Conservation (phyloP, 2,329 filamentous ascomycete genomes). For the Seiridium cupressi region DNA sequence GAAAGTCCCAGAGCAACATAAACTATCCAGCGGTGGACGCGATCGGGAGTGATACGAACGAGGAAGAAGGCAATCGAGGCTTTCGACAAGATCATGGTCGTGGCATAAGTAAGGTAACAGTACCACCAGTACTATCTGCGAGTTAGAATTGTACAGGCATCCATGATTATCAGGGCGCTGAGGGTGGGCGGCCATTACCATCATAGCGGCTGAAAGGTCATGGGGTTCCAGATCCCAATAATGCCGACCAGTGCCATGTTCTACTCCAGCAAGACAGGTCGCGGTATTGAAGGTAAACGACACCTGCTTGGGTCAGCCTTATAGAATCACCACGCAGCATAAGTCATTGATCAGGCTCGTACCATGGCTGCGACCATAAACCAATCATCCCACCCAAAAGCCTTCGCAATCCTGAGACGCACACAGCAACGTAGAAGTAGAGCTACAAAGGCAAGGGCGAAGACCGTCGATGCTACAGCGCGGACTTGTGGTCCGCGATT, state of each 20-base stretch:
- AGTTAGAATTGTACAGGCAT: background rate
- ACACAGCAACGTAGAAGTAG: background rate
- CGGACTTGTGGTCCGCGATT: background rate
- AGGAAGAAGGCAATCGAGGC: conserved; percentile 20
- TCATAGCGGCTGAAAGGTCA: background rate
- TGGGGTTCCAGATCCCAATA: background rate
- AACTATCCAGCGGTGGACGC: conserved; percentile 16
- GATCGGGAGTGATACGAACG: conserved; percentile 17
- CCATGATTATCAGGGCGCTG: no score
- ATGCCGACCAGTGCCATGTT: background rate
- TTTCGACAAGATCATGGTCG: conserved; percentile 20
- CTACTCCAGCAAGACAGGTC: background rate
- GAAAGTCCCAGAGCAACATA: conserved; percentile 16
- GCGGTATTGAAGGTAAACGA: background rate
- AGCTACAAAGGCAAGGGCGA: background rate
- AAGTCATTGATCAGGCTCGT: background rate
- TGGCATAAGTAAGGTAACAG: conserved; percentile 19
- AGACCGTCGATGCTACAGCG: background rate
- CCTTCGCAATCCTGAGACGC: conserved; percentile 8
- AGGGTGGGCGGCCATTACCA: background rate
- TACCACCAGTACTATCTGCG: conserved; percentile 18
- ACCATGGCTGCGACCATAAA: conserved; percentile 15
- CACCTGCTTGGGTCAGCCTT: background rate
- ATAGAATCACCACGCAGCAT: background rate
- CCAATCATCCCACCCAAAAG: conserved; percentile 13